Percentiles rank a stretch among this genome's conserved stretches.
Conservation (phyloP, 306 rosid genomes). For the Canavalia gladiata region DNA sequence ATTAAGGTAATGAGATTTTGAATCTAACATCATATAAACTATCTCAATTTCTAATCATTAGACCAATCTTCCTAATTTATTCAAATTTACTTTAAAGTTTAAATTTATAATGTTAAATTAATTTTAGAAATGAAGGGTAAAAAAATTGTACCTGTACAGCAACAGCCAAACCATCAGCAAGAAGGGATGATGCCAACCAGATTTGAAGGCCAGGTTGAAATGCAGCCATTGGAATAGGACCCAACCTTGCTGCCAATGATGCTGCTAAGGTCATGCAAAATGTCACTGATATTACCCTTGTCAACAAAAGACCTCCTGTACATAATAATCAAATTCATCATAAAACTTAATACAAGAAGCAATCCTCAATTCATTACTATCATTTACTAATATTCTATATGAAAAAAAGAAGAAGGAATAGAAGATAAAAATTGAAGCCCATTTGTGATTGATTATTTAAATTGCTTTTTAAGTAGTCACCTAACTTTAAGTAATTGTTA, state of each 20-base stretch:
- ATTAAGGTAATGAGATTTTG: too few relatives aligned
- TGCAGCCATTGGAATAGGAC: slow-evolving; percentile 89
- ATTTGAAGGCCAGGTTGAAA: slow-evolving; percentile 87
- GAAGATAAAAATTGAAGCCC: too few relatives aligned
- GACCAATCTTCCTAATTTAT: background rate
- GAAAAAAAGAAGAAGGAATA: too few relatives aligned
- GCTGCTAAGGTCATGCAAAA: slow-evolving; percentile 93
- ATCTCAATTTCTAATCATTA: background rate
- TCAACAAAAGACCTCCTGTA: slow-evolving; percentile 72
- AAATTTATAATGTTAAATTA: too few relatives aligned
- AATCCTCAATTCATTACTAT: background rate
- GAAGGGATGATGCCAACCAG: slow-evolving; percentile 90
- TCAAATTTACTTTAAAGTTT: too few relatives aligned
- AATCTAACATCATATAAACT: too few relatives aligned
- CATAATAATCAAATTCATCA: background rate
- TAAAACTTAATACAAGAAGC: background rate
- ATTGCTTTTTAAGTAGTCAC: too few relatives aligned
- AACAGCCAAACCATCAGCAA: slow-evolving; percentile 93
- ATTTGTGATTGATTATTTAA: too few relatives aligned
- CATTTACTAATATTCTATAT: background rate
- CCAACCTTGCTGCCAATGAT: slow-evolving; percentile 80
- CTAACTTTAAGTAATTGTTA: too few relatives aligned
- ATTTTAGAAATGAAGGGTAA: too few relatives aligned
- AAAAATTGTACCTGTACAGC: slow-evolving; percentile 73
- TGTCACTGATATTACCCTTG: slow-evolving; percentile 88